Conservation (phyloP, 225 moss, liverwort and hornwort genomes). For the Ulota crispa region DNA sequence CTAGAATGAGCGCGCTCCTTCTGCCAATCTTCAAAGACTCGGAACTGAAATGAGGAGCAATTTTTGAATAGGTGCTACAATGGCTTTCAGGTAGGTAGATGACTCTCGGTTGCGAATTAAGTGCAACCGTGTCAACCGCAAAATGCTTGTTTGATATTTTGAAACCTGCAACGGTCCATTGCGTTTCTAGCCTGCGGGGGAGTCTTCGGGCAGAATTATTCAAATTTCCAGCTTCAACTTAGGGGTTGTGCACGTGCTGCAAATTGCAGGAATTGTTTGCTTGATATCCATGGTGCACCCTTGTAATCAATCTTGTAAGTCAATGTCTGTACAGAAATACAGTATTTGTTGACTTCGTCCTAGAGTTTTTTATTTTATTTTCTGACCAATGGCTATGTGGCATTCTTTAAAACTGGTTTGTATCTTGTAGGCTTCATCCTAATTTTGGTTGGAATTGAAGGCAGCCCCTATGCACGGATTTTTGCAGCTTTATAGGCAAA, state of each 20-base stretch:
- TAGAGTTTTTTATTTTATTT: too few species aligned
- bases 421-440: too few species aligned
- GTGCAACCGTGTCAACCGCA: neutral
- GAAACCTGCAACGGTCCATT: neutral
- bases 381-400: too few species aligned
- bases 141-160: neutral
- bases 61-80: neutral
- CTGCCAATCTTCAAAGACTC: neutral
- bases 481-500: too few species aligned
- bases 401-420: too few species aligned
- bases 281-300: neutral
- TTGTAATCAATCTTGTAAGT: neutral
- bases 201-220: neutral
- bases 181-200: neutral
- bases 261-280: neutral
- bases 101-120: neutral
- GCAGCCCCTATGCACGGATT: too few species aligned
- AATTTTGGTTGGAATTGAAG: too few species aligned
- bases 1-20: neutral
- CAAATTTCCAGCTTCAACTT: neutral
- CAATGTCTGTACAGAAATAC: too few species aligned
- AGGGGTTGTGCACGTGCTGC: neutral
- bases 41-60: neutral
- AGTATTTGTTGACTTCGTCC: too few species aligned
- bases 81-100: neutral